Base-by-base conservation (phyloP, 2,329 filamentous ascomycete species). In the Aspergillus sp. region DNA sequence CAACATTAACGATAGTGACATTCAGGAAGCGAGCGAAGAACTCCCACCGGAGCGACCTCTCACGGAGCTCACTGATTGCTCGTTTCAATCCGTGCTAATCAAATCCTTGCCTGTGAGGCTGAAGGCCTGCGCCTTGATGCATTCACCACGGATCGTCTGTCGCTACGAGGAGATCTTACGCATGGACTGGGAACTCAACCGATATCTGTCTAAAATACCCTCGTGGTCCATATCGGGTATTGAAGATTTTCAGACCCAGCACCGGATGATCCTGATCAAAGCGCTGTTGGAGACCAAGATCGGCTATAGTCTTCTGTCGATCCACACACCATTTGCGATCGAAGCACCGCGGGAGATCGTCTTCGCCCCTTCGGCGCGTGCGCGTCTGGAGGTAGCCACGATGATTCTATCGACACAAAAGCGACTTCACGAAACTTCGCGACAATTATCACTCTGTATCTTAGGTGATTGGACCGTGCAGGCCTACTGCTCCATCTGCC, bases 1-100 rank as follows among this genome's bases (percentile, higher is more conserved):
- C 19, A 82, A 83, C 54, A 64, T 82, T 16, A 72, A 77, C 25
- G 79, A 83, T 53, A 73, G 78, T 25, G 76, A 78, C 7, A 68
- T 83, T 16, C 63, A 68, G n/a, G 67, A 69, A 47, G 52, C 34
- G n/a, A 67, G 55, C 16, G 65, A 59, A 0, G 66, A 70, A 17
- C 47, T 63, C 17, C 74, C 72, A 0, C 47, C 54, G n/a, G 60
- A 61, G 9, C 62, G 62, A 3, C 65, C 68, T 3, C n/a, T 65
- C 10, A 50, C 55, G n/a, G 63, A 69, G n/a, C 55, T 67, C 13
- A 75, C 73, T 3, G 71, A 73, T 51, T 69, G 64, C 4, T 71
- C 70, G 0, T 75, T 71, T 48, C 69, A 70, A 25, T 61, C 59
- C 14, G 57, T 57, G 10, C 51, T 71, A 36, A 56, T 55, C 16